Percentiles rank a stretch among this genome's conserved stretches.
Evolutionary conservation across 2,329 filamentous ascomycete genomes (phyloP).

Genomic region (Cadophora luteo-olivacea): DNA sequence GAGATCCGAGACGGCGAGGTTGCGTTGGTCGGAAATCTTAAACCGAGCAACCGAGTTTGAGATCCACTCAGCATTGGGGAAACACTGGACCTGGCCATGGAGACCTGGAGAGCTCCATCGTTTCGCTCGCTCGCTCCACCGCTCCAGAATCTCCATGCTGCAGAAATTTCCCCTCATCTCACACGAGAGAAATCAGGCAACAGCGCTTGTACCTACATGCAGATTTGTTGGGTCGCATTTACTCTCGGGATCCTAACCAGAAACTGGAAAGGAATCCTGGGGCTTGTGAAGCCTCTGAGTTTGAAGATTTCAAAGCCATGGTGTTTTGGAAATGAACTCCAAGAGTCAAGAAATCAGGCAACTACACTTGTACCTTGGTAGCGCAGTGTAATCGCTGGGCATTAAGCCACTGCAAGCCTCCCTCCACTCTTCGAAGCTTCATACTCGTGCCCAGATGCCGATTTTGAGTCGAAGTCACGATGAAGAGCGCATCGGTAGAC

Average conservation of each 20-base stretch:
- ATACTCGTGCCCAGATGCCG: neutral
- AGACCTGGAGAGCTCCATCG: constrained; percentile 4
- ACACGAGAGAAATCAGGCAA: constrained; percentile 5
- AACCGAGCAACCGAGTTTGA: neutral
- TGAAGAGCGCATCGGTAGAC: neutral
- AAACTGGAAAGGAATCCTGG: neutral
- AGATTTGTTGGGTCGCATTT: neutral
- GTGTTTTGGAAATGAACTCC: neutral
- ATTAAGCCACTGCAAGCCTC: neutral
- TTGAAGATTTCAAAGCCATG: neutral
- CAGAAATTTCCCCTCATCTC: neutral
- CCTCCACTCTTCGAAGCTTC: neutral
- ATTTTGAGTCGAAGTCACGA: neutral
- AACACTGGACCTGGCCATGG: neutral
- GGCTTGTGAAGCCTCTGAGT: neutral
- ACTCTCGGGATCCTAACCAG: neutral
- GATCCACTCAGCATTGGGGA: neutral
- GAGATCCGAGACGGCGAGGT: neutral
- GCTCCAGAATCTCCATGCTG: neutral
- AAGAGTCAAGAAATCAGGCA: constrained; percentile 5
- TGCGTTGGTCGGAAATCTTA: neutral
- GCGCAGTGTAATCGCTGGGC: neutral
- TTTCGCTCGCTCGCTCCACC: neutral
- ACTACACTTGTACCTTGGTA: constrained; percentile 7
- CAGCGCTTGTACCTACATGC: neutral